These are phyloP conservation scores for Boletus tylopilopsis DNA, from an alignment of 768 basidiomycete genomes.

Conservation along the genomic window DNA sequence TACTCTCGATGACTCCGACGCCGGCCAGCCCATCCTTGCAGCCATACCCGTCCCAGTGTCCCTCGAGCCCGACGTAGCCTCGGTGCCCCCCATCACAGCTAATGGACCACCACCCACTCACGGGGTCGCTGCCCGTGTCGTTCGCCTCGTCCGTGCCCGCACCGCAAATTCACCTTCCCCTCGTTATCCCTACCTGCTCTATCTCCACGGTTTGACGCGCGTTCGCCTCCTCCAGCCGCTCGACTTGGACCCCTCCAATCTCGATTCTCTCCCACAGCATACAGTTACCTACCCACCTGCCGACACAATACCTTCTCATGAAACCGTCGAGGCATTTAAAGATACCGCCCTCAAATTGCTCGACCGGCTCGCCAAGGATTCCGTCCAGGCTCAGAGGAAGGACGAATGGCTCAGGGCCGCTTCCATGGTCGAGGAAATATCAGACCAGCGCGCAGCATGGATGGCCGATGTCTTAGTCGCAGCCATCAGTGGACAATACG, in stretches of 20 bases:
- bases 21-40: conserved; percentile 60
- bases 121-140: conserved; percentile 69
- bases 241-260: conserved; percentile 24
- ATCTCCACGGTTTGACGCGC: conserved; percentile 68
- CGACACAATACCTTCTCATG: conserved; percentile 44
- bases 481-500: conserved; percentile 52
- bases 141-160: conserved; percentile 64
- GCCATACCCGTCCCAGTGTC: conserved; percentile 50
- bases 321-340: conserved; percentile 65
- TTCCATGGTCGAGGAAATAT: conserved; percentile 68
- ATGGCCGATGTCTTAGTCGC: conserved; percentile 77
- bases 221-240: conserved; percentile 49
- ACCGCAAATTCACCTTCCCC: conserved; percentile 32
- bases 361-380: conserved; percentile 53
- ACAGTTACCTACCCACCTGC: conserved; percentile 46
- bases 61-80: conserved; percentile 15
- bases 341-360: conserved; percentile 61
- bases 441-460: conserved; percentile 60
- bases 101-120: conserved; percentile 41
- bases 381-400: conserved; percentile 43
- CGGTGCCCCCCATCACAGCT: neutral
- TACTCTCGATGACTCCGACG: conserved; percentile 65
- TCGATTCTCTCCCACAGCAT: conserved; percentile 35
- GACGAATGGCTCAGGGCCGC: conserved; percentile 70
- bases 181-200: conserved; percentile 62